Base-by-base conservation (phyloP, 768 basidiomycete species). In the Lentinula edodes region DNA sequence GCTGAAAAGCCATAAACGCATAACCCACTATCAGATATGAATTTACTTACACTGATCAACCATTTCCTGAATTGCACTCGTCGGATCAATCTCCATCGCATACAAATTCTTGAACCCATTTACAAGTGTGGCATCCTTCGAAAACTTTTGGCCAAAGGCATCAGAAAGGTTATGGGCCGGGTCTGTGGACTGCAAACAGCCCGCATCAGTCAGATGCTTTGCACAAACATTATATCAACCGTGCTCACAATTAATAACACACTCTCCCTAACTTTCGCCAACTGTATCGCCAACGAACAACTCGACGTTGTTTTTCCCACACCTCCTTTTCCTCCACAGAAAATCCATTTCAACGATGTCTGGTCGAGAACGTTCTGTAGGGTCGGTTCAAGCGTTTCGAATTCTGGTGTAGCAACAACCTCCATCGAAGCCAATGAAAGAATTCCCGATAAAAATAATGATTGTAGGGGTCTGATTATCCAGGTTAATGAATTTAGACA, bases 281-380 rank as follows among this genome's bases (percentile, higher is more conserved):
- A 84, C 68, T 98, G 96, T 60, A 97, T 95, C n/a, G 97, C 97
- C 5, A 98, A 83, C 3, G 94, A 95, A 73, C 95, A 98, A 10
- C 94, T 95, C 4, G 97, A 97, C 0, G 97, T 98, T 2, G 97
- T 99, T 81, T 99, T 99, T 60, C 96, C 95, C 93, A 98, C 97
- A 80, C 95, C 97, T 75, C 93, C 97, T 83, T 98, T 98, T 58
- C 95, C 95, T 80, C 95, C 96, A 71, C 97, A 98, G 72, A 99
- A 99, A 71, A 99, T 98, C 96, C 96, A 99, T 73, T 98, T 97
- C 63, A 98, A 76, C 23, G 88, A 87, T 66, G 83, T 88, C 76
- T 99, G 96, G 74, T 98, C 95, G 35, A 99, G 77, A 53, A 99
- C 79, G 71, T 97, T 98, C 79, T 97, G 93, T 7, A 99, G 85